Percentiles rank a stretch among this genome's conserved stretches.
Evolutionary conservation across 2,329 filamentous ascomycete genomes (phyloP).

Genomic region (Colletotrichum camelliae): DNA sequence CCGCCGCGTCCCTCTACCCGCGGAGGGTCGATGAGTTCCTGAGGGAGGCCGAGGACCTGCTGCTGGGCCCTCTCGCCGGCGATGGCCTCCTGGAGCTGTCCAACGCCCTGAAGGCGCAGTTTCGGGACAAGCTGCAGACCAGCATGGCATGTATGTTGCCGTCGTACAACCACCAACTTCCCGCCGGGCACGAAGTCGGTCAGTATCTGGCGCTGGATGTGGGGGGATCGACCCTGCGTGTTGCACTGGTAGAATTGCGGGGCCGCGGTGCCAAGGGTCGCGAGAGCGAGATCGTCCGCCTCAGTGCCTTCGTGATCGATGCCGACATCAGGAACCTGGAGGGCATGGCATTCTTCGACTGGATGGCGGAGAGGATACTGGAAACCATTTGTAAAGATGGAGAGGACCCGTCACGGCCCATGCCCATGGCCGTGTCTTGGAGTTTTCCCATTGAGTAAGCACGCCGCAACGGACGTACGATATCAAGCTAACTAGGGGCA

Average conservation of each 20-base stretch:
- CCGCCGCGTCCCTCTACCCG: constrained; percentile 22
- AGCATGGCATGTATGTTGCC: constrained; percentile 68
- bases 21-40: constrained; percentile 57
- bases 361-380: constrained; percentile 67
- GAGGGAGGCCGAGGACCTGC: constrained; percentile 56
- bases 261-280: constrained; percentile 44
- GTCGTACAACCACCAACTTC: constrained; percentile 69
- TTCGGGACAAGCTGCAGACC: constrained; percentile 54
- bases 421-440: constrained; percentile 69
- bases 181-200: constrained; percentile 63
- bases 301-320: constrained; percentile 62
- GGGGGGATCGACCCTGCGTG: constrained; percentile 71
- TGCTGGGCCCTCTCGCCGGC: constrained; percentile 53
- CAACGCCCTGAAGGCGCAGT: constrained; percentile 57
- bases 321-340: constrained; percentile 59
- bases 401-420: constrained; percentile 43
- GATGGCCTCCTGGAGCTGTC: constrained; percentile 53
- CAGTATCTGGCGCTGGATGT: constrained; percentile 69
- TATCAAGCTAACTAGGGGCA: constrained; percentile 32
- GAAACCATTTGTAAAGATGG: constrained; percentile 55
- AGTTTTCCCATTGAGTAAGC: constrained; percentile 73
- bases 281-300: constrained; percentile 58
- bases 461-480: not conserved
- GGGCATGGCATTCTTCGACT: constrained; percentile 69
- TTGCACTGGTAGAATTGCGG: constrained; percentile 66